phyloP scores from a whole-genome alignment of 305 asterid species.

The Fraxinus angustifolia region DNA sequence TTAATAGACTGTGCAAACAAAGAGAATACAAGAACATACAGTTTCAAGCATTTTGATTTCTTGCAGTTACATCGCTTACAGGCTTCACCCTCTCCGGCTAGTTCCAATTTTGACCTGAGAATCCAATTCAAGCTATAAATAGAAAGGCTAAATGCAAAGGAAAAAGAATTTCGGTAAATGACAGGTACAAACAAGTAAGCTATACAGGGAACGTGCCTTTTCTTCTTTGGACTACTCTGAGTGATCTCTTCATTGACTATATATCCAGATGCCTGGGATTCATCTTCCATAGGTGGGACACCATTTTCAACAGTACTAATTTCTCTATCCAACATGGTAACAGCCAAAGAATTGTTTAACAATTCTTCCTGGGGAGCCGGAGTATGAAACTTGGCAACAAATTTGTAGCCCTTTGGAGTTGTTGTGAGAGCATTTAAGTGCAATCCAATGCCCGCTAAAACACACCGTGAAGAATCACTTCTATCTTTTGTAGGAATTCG shows the following conservation, averaged over 20 bases:
- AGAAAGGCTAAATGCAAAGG: background rate
- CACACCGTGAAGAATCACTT: constrained; percentile 39
- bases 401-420: constrained; percentile 48
- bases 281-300: constrained; percentile 42
- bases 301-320: constrained; percentile 36
- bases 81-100: constrained; percentile 51
- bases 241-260: constrained; percentile 50
- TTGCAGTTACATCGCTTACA: constrained; percentile 96
- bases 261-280: constrained; percentile 35
- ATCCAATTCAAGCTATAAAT: constrained; percentile 26
- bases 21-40: constrained; percentile 47
- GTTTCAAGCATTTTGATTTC: constrained; percentile 92
- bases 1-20: background rate
- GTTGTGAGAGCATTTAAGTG: constrained; percentile 78
- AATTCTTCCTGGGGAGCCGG: constrained; percentile 36
- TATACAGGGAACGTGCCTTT: constrained; percentile 44
- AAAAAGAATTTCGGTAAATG: background rate
- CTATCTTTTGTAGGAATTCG: constrained; percentile 24
- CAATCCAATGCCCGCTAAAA: constrained; percentile 81
- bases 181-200: background rate
- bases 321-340: constrained; percentile 36
- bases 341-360: constrained; percentile 31
- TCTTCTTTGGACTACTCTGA: constrained; percentile 79
- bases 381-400: constrained; percentile 33
- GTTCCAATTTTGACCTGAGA: constrained; percentile 57